These are phyloP conservation scores for Rhodotorula glutinis DNA, from an alignment of 1,284 basidiomycete species.

Conservation along the genomic window DNA sequence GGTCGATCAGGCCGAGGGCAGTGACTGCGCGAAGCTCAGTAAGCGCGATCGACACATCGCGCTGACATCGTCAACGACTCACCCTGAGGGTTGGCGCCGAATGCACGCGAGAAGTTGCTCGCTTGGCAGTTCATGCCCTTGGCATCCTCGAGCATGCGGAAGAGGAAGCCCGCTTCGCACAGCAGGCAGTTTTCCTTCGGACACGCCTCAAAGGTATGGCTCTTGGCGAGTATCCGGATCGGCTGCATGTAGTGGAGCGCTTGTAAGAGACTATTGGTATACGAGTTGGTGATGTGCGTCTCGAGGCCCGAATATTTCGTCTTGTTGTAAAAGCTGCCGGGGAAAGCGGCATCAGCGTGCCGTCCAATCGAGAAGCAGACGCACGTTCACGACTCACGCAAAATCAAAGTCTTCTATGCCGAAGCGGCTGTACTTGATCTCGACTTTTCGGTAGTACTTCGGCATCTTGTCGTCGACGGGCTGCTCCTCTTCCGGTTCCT, in stretches of 20 bases:
- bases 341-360: background rate
- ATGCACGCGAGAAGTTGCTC: slow-evolving; percentile 92
- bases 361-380: slow-evolving; percentile 5
- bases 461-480: slow-evolving; percentile 58
- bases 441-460: slow-evolving; percentile 80
- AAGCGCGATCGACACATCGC: too few relatives aligned
- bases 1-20: slow-evolving; percentile 85
- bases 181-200: slow-evolving; percentile 84
- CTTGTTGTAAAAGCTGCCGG: slow-evolving; percentile 77
- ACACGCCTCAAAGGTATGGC: slow-evolving; percentile 85
- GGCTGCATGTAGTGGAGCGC: slow-evolving; percentile 80
- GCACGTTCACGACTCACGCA: slow-evolving; percentile 56
- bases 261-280: slow-evolving; percentile 90
- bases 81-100: slow-evolving; percentile 74
- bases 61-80: slow-evolving; percentile 40
- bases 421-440: slow-evolving; percentile 97
- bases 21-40: slow-evolving; percentile 57
- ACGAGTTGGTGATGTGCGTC: slow-evolving; percentile 95
- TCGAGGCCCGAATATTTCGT: slow-evolving; percentile 89
- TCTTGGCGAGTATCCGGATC: slow-evolving; percentile 77
- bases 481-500: slow-evolving; percentile 43
- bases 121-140: slow-evolving; percentile 92
- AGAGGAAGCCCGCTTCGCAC: slow-evolving; percentile 93
- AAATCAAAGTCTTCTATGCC: slow-evolving; percentile 99
- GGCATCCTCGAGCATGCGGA: slow-evolving; percentile 93